Evolutionary conservation across 2,329 filamentous ascomycete genomes (phyloP), one percentile per base, ranked within the genome.

Genomic region (Gnomoniopsis smithogilvyi): DNA sequence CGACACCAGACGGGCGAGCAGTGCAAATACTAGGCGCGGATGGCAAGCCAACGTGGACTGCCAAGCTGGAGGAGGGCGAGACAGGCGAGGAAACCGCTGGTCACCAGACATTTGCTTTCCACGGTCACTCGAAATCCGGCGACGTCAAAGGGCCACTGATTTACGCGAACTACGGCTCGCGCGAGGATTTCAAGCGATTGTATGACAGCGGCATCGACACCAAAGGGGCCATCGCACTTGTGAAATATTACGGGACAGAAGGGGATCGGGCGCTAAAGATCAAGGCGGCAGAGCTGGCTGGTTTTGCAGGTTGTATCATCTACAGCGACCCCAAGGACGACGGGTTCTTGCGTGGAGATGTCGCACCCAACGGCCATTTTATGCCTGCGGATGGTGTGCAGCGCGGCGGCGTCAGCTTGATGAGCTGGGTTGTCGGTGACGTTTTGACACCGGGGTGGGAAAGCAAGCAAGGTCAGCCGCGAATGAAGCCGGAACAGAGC

Each of bases 281-380:
- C 67, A 96, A 94, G 74, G 90, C 91, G 11, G 95, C 95, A 1
- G 91, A 97, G 73, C 72, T 91, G 66, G 91, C 90, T 15, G 95
- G 95, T 1, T 95, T 92, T 64, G 86, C 82, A 2, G 95, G 94
- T 15, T 96, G 92, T 67, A 84, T 99, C 58, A 90, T 96, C 59
- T 99, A 97, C 76, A 96, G 89, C 54, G 95, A 98, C 70, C 94
- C 94, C 0, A 81, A 82, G 1, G 89, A 97, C 53, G 90, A 96
- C 69, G 92, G 92, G 1, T 95, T 93, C 67, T 73, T 83, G 30
- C 84, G 84, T 64, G 93, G 92, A 3, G 79, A 86, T 1, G 80
- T 85, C 0, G 92, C 88, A 64, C 93, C 94, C 0, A 78, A 89
- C 24, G 93, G 92, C 38, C 85, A 86, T 24, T 96, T 82, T 73